These are phyloP conservation scores for Kernera saxatilis DNA, from an alignment of 345 rosid genomes.

Conservation along the genomic window DNA sequence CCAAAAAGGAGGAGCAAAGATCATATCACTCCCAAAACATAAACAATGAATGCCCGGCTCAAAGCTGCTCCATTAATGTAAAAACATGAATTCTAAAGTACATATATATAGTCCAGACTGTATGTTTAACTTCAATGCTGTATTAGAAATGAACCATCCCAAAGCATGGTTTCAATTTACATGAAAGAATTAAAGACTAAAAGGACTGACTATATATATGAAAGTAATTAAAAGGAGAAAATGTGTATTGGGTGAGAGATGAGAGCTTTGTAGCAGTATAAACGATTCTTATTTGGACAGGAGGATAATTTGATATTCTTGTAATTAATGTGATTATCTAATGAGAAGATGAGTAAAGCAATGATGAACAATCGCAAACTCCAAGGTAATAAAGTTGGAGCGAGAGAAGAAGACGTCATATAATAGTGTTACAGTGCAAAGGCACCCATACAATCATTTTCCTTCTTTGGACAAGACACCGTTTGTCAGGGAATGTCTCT, in stretches of 20 bases:
- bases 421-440: conserved; percentile 10
- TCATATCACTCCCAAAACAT: too few relatives aligned
- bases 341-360: not conserved
- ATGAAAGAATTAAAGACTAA: not conserved
- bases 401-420: not conserved
- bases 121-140: not conserved
- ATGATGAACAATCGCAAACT: conserved; percentile 8
- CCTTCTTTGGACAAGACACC: conserved; percentile 8
- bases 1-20: too few relatives aligned
- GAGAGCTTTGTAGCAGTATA: not conserved
- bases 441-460: conserved; percentile 14
- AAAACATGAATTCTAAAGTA: too few relatives aligned
- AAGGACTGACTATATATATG: not conserved
- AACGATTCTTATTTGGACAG: not conserved
- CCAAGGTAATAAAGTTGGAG: conserved; percentile 8
- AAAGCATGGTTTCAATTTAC: not conserved
- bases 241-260: too few relatives aligned
- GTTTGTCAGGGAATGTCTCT: conserved; percentile 34
- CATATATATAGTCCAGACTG: too few relatives aligned
- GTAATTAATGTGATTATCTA: too few relatives aligned
- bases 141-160: not conserved
- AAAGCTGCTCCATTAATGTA: too few relatives aligned
- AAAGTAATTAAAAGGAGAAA: not conserved
- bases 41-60: too few relatives aligned
- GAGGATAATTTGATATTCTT: too few relatives aligned